phyloP scores from a whole-genome alignment of 2,329 filamentous ascomycete species.

The Pseudopithomyces chartarum region DNA sequence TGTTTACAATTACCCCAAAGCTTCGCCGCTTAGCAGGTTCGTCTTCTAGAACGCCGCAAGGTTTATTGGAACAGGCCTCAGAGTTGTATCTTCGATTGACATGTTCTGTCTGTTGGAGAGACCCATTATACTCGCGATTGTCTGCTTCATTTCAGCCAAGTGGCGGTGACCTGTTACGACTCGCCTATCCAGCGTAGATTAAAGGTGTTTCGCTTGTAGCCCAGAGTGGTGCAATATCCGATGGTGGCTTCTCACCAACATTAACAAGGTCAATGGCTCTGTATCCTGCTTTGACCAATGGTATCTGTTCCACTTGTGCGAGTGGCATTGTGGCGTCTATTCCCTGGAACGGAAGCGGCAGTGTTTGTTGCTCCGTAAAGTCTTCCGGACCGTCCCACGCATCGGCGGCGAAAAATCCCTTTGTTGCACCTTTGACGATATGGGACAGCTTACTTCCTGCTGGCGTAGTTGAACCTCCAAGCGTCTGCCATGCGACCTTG shows the following conservation, averaged over 20 bases:
- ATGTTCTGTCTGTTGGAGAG: not conserved
- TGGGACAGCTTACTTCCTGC: conserved; percentile 26
- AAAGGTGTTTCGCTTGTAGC: not conserved
- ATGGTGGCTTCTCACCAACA: not conserved
- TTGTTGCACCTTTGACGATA: conserved; percentile 14
- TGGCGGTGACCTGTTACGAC: not conserved
- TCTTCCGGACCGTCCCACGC: conserved; percentile 13
- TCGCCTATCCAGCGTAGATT: not conserved
- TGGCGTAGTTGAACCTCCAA: conserved; percentile 27
- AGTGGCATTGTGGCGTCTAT: not conserved
- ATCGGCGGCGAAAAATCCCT: conserved; percentile 16
- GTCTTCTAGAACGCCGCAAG: no score
- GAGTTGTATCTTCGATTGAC: not conserved
- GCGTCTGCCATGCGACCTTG: conserved; percentile 30
- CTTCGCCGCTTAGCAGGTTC: not conserved
- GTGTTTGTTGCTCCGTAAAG: no score
- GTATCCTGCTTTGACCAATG: not conserved
- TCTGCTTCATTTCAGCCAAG: not conserved
- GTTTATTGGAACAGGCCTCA: no score
- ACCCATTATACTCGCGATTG: not conserved
- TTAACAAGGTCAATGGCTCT: conserved; percentile 1
- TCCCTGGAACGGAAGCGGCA: not conserved
- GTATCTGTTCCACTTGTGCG: not conserved
- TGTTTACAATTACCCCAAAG: no score
- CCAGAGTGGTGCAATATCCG: not conserved